These are phyloP conservation scores for Thalassiosira sp. DNA, from an alignment of 352 stramenopile genomes.

Conservation along the genomic window DNA sequence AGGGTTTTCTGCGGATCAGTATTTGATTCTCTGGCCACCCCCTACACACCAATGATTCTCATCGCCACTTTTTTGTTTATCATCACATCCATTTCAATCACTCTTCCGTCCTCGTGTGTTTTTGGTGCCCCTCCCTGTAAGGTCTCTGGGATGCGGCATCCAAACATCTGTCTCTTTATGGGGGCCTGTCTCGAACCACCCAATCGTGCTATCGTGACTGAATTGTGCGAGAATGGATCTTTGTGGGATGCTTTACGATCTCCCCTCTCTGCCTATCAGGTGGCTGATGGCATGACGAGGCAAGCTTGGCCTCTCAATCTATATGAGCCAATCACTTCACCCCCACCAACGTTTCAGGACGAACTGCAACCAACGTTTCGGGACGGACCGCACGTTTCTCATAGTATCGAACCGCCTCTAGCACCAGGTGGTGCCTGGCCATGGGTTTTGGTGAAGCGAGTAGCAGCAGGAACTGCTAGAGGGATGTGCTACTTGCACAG, in stretches of 20 bases:
- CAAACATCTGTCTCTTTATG: constrained; percentile 98
- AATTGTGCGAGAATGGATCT: constrained; percentile 92
- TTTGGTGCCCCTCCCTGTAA: no score
- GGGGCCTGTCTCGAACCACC: constrained; percentile 93
- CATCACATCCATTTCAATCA: no score
- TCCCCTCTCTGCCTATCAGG: constrained; percentile 62
- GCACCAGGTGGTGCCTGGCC: constrained; percentile 62
- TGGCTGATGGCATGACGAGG: constrained; percentile 56
- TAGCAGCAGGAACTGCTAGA: constrained; percentile 81
- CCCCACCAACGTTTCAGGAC: constrained; percentile 15
- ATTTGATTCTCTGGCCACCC: no score
- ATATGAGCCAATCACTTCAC: constrained; percentile 53
- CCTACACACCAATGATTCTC: no score
- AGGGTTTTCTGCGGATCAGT: no score
- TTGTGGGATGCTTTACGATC: constrained; percentile 92
- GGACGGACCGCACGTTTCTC: constrained; percentile 15
- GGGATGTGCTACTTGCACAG: constrained; percentile 97
- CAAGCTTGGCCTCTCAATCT: constrained; percentile 57
- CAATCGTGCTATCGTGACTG: constrained; percentile 95
- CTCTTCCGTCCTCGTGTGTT: no score
- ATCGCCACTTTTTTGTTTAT: no score
- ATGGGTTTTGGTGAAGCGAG: constrained; percentile 72
- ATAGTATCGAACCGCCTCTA: constrained; percentile 14
- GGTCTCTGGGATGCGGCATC: constrained; percentile 91
- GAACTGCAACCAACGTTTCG: constrained; percentile 14